A percentile compares a stretch with the other conserved stretches of the same genome.
phyloP scores from a whole-genome alignment of 805 yeast genomes.

The Lachancea meyersii region DNA sequence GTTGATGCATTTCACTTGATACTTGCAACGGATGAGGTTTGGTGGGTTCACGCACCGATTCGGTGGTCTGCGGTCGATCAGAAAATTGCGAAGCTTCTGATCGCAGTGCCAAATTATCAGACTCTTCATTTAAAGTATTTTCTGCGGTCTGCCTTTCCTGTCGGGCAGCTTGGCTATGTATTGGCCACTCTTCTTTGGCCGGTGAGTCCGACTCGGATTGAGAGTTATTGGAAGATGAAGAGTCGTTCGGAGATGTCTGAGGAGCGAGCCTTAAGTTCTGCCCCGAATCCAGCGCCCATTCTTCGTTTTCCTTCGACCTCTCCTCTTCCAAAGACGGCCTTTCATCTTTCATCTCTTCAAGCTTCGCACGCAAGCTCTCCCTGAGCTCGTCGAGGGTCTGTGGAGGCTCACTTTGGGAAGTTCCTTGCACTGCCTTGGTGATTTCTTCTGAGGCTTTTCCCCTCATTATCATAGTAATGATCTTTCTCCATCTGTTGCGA shows the following conservation, averaged over 20 bases:
- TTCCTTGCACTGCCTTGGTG: conserved; percentile 43
- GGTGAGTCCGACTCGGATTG: not conserved
- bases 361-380: conserved; percentile 6
- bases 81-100: not conserved
- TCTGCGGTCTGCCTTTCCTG: not conserved
- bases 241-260: not conserved
- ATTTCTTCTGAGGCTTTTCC: conserved; percentile 54
- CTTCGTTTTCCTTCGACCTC: not conserved
- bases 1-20: not conserved
- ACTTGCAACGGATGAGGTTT: not conserved
- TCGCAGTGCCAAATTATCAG: not conserved
- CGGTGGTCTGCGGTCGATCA: not conserved
- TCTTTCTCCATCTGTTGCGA: conserved; percentile 87
- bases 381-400: conserved; percentile 8
- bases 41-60: not conserved
- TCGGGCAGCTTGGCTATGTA: not conserved
- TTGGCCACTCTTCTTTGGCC: conserved; percentile 1
- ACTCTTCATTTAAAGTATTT: not conserved
- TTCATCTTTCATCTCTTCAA: conserved; percentile 7
- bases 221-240: not conserved
- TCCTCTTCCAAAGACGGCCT: not conserved
- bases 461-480: conserved; percentile 67
- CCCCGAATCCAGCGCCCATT: not conserved
- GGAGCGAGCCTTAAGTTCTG: not conserved
- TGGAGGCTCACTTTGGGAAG: conserved; percentile 1